Percentiles rank a stretch among this genome's conserved stretches.
Conservation (phyloP, 2,329 filamentous ascomycete species). For the Alternaria ventricosa region DNA sequence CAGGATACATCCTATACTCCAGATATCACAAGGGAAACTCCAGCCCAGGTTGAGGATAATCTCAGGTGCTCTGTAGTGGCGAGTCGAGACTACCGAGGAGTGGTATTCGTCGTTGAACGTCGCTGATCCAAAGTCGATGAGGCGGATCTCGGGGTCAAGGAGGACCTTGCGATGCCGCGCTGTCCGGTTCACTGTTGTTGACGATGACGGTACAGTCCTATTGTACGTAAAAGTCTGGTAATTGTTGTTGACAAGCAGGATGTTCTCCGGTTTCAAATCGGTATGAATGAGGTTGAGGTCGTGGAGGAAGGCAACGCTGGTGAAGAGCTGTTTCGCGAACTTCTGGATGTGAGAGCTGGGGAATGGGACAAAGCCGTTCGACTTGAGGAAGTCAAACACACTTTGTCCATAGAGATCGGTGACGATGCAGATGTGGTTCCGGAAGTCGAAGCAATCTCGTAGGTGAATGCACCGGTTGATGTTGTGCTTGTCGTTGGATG, state of each 20-base stretch:
- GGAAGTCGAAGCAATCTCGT: slow-evolving; percentile 94
- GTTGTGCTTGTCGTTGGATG: slow-evolving; percentile 89
- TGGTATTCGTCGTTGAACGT: slow-evolving; percentile 74
- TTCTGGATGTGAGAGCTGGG: slow-evolving; percentile 98
- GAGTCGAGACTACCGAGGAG: slow-evolving; percentile 70
- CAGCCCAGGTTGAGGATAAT: slow-evolving; percentile 72
- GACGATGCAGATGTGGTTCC: slow-evolving; percentile 92
- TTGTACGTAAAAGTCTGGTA: slow-evolving; percentile 75
- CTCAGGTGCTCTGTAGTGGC: slow-evolving; percentile 71
- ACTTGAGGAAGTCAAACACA: slow-evolving; percentile 97
- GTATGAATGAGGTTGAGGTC: slow-evolving; percentile 98
- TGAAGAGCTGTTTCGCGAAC: slow-evolving; percentile 94
- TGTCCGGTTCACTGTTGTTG: slow-evolving; percentile 62
- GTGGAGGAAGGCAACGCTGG: slow-evolving; percentile 97
- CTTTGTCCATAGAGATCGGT: slow-evolving; percentile 85
- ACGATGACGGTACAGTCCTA: slow-evolving; percentile 69
- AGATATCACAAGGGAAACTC: slow-evolving; percentile 73
- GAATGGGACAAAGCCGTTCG: slow-evolving; percentile 93
- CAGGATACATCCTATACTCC: slow-evolving; percentile 72
- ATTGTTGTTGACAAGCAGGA: slow-evolving; percentile 67
- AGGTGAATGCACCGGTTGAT: slow-evolving; percentile 97
- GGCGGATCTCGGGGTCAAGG: slow-evolving; percentile 69
- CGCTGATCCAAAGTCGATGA: slow-evolving; percentile 72
- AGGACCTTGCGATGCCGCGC: slow-evolving; percentile 68
- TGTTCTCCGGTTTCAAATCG: slow-evolving; percentile 72